Evolutionary conservation across 1,284 basidiomycete species (phyloP).

Genomic region (Porogramme epimiltina): DNA sequence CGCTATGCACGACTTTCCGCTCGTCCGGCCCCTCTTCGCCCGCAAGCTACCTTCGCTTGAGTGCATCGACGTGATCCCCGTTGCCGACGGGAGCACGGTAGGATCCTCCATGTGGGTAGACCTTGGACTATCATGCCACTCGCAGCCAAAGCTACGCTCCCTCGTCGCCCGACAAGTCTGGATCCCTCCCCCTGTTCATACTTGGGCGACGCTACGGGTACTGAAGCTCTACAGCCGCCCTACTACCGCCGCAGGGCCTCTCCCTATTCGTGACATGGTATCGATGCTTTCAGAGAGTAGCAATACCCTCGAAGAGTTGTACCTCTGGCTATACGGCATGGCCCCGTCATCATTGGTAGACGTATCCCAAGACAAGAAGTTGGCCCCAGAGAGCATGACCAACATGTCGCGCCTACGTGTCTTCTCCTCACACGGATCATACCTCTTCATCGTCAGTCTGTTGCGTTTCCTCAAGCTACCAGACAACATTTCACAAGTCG

Average conservation of each 20-base stretch:
- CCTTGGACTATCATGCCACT: background rate
- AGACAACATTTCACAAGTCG: background rate
- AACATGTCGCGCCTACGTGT: background rate
- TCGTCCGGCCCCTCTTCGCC: background rate
- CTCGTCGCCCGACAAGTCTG: background rate
- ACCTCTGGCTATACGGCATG: background rate
- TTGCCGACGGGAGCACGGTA: background rate
- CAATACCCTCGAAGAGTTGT: slow-evolving; percentile 2
- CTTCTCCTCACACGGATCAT: background rate
- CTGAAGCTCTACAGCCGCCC: slow-evolving; percentile 1
- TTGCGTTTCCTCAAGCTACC: background rate
- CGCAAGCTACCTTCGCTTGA: slow-evolving; percentile 4
- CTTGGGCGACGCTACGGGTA: slow-evolving; percentile 2
- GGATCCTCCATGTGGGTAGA: background rate
- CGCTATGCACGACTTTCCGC: background rate
- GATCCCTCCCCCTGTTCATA: background rate
- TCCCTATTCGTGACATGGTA: background rate
- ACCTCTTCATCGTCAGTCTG: background rate
- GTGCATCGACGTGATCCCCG: background rate
- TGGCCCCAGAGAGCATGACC: background rate
- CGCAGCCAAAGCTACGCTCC: slow-evolving; percentile 2
- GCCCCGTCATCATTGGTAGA: background rate
- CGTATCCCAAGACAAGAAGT: background rate
- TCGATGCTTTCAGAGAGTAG: background rate
- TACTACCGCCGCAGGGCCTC: background rate